Base-by-base conservation (phyloP, 108 stramenopile genomes). In the Seminavis robusta region DNA sequence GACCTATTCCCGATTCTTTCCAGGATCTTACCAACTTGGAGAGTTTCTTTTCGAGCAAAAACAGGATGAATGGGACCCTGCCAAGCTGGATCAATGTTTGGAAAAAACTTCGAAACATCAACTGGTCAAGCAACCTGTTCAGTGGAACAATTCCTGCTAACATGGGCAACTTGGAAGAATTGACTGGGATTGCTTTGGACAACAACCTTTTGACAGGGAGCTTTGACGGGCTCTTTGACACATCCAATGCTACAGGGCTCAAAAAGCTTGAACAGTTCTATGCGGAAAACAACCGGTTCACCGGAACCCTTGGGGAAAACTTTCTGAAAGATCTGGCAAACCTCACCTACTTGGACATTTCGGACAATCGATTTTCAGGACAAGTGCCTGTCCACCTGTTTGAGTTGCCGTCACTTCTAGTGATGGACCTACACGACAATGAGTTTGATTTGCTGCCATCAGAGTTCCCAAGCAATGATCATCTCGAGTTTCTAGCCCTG, bases 361-460 rank as follows among this genome's bases (percentile, higher is more conserved):
- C 66, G 23, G 20, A 30, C 39, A 77, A 77, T 33, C 43, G 40
- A 13, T 51, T 77, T 0, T 21, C 15, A 11, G 70, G 66, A 24
- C 24, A n/a, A 9, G 36, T 71, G 23, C 66, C 76, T 4, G 16
- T 25, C 0, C 59, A 57, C 16, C n/a, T 71, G 20, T 64, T 65
- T 19, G 28, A 47, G 2, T 47, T 71, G 27, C 5, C 51, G 3
- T 44, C 37, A 2, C 44, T 77, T 31, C 36, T 56, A 47, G 40
- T 66, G 19, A 24, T 67, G 9, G 70, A 70, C 36, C 33, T 76
- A 16, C 57, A 69, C 34, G 52, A 33, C 34, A 76, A 76, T 48
- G 11, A 28, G 19, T 61, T 76, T 19, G 26, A 16, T 1, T 8
- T 27, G 8, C 45, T 76, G 15, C 74, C 68, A 26, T 56, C 25